Evolutionary conservation across 139 green algal species (phyloP), one percentile per base, ranked within the genome.

Genomic region (Chlorella sp.): DNA sequence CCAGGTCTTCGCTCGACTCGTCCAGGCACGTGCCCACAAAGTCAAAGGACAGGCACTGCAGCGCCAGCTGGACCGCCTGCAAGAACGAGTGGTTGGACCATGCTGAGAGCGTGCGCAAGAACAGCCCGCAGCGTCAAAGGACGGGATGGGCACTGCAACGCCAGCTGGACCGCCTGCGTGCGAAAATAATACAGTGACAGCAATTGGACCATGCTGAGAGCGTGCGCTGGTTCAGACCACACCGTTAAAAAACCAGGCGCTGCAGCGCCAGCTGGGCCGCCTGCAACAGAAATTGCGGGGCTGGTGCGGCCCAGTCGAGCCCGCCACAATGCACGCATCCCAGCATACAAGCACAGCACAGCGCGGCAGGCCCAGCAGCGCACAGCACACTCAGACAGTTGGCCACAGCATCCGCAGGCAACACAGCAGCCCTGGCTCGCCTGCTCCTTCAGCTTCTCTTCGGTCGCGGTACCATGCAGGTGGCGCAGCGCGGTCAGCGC

Each of bases 81-180:
- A 86, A 0, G 6, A 80, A 41, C 41, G 58, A 16, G 24, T 26
- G 20, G 67, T 14, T 30, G n/a, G 36, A 30, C 36, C n/a, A 73
- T 16, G n/a, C n/a, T n/a, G n/a, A n/a, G n/a, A n/a, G n/a, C n/a
- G n/a, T n/a, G n/a, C n/a, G n/a, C n/a, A n/a, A n/a, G n/a, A n/a
- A n/a, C n/a, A n/a, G 56, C 97, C 97, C 70, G 99, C 95, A 93
- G 99, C 99, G 89, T 99, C 97, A 84, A 97, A 99, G 19, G 94
- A 98, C 38, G 99, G n/a, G n/a, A n/a, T n/a, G n/a, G 91, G 87
- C 96, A 99, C 58, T 86, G 88, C 32, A 98, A 90, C 6, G 94
- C 92, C 72, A 99, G 90, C 43, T 84, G 76, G 32, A 97, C 88
- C 24, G 92, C 94, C 92, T 96, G n/a, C n/a, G n/a, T n/a, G n/a